Base-by-base conservation (phyloP, 2,329 filamentous ascomycete genomes). In the Penicillium palitans region DNA sequence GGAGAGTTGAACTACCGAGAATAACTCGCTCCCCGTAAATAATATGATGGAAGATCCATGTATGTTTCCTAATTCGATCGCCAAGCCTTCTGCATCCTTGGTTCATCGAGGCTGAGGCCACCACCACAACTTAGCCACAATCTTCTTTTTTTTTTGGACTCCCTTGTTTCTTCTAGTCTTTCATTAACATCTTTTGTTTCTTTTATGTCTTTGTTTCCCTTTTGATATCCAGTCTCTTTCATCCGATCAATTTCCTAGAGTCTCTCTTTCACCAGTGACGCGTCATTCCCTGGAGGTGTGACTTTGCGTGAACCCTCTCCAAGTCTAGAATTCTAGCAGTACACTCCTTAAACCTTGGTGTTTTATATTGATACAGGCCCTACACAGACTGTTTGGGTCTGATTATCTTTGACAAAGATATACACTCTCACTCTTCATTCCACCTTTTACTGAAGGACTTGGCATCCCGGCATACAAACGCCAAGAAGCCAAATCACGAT, bases 211-310 rank as follows among this genome's bases (percentile, higher is more conserved):
- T 25, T 48, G 1, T 60, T 41, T 50, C 19, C 17, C 19, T 49
- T 54, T 41, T 33, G 27, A 17, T 15, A 24, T 52, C 37, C 54
- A 58, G 60, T 52, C 47, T 42, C 27, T 44, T 52, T 29, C 58
- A 62, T 48, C 39, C 12, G 46, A 61, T 46, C 52, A 7, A 29
- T 13, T 42, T 6, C n/a, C 6, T 27, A n/a, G 31, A 47, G 55
- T 63, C 60, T 47, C 58, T 66, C 52, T 56, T 58, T 56, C 44
- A 41, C 27, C 46, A 37, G 13, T 47, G 49, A 61, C 50, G 37
- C 46, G 54, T 61, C 58, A 61, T 44, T 53, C 61, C 60, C 58
- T 51, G 58, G 59, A 54, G 58, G 55, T 60, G 61, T 66, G 63
- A 47, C 61, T 54, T 47, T 40, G 47, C 39, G 48, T 40, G 25